Percentiles rank a stretch among this genome's conserved stretches.
These are phyloP conservation scores for Stemphylium lycopersici DNA, from an alignment of 2,329 filamentous ascomycete species.

Conservation along the genomic window DNA sequence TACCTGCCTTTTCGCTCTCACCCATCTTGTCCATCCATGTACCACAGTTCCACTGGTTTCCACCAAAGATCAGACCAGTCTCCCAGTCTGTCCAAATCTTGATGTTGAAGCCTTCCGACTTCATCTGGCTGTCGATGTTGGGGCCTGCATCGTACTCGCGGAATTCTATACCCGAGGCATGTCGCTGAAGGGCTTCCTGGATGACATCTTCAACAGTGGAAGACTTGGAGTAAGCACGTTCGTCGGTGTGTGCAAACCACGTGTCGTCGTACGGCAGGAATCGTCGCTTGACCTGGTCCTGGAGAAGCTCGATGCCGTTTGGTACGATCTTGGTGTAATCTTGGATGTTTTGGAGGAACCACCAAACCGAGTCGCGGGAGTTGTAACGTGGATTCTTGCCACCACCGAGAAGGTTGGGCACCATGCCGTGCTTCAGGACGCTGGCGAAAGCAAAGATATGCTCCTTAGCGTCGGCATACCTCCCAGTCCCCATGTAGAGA, in stretches of 20 bases:
- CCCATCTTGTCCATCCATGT: conserved; percentile 99
- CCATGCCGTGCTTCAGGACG: conserved; percentile 97
- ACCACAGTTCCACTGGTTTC: conserved; percentile 92
- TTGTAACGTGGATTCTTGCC: conserved; percentile 91
- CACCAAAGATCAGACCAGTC: conserved; percentile 89
- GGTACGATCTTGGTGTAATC: conserved; percentile 87
- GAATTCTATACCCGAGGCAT: conserved; percentile 89
- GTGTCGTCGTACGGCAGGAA: conserved; percentile 96
- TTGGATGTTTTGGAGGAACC: conserved; percentile 94
- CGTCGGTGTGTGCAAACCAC: conserved; percentile 84
- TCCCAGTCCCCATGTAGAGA: conserved; percentile 86
- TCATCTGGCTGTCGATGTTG: conserved; percentile 90
- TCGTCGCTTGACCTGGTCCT: conserved; percentile 78
- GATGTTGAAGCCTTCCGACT: conserved; percentile 87
- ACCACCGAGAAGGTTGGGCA: conserved; percentile 88
- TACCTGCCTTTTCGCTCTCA: conserved; percentile 88
- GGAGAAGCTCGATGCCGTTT: conserved; percentile 73
- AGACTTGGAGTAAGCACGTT: conserved; percentile 81
- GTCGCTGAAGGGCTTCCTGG: conserved; percentile 90
- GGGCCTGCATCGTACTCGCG: conserved; percentile 93
- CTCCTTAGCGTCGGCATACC: conserved; percentile 86
- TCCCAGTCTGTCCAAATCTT: conserved; percentile 90
- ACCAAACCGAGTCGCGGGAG: conserved; percentile 95
- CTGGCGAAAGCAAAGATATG: conserved; percentile 95
- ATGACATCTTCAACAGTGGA: conserved; percentile 88